Evolutionary conservation across 2,329 filamentous ascomycete species (phyloP), one percentile per base, ranked within the genome.

Genomic region (Calonectria hongkongensis): DNA sequence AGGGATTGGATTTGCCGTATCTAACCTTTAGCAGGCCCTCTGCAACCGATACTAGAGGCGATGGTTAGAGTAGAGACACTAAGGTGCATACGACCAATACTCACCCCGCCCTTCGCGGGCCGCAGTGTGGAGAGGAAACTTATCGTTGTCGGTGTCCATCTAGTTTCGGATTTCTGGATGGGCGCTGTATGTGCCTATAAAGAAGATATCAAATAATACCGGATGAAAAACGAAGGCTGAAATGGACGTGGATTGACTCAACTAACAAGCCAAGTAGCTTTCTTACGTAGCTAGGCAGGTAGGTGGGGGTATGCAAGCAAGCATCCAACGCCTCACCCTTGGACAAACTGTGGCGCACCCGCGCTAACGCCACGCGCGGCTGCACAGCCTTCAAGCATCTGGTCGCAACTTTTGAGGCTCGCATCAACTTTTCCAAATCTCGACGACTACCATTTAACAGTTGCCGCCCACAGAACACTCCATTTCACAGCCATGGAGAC

Each of bases 111-210:
- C 95, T 83, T 98, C 95, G 70, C 96, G 91, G 74, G 94, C 93
- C 50, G 96, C 96, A 76, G 94, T 94, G 82, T 98, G 96, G 51
- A 98, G 93, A 33, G 95, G 94, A 79, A 93, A 98, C 79, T 93
- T 95, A 65, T 92, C 87, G 54, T 84, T 78, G 25, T 87, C 82
- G 5, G 66, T 75, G 8, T 84, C 81, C 65, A 83, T 81, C 81
- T 51, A 4, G 27, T 3, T 50, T 10, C 10, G n/a, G 12, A 27
- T 83, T 36, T 18, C 7, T 18, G 8, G 13, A 10, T 18, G 15
- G 21, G 21, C 43, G 9, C n/a, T 4, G 27, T 9, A 21, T 13
- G 7, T 16, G 33, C 60, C 16, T 43, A 2, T 21, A 12, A 16
- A 41, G 43, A 50, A 64, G 10, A 25, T 7, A 15, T 15, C 12